Evolutionary conservation across 148 eudicot species (phyloP), one percentile per base, ranked within the genome.

Genomic region (Rhododendron vialii): DNA sequence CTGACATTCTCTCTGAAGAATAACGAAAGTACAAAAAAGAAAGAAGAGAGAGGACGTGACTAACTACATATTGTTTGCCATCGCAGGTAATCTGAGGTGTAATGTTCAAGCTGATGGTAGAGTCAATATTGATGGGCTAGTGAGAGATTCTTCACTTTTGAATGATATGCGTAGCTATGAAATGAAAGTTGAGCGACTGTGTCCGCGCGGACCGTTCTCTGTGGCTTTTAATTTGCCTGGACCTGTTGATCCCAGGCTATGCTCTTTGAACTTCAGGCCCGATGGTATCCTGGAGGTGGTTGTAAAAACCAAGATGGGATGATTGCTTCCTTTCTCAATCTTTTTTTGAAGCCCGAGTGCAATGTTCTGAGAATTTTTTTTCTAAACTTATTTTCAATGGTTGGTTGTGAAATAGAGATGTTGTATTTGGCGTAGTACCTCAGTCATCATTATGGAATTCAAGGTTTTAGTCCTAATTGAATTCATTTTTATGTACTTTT

Each of bases 221-320:
- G 81, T 94, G 28, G 89, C 92, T 61, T 95, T 95, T 88, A 91
- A 87, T 86, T 90, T 95, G 63, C 98, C 96, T 18, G 98, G 96
- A 65, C 92, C 91, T 14, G 96, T 95, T 78, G 95, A 95, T 71
- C 96, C 98, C 0, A 90, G 95, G 88, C 83, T 95, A 67, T 91
- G 90, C 84, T 84, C 88, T 0, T 88, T 91, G 6, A 85, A 83
- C 57, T 94, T 91, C 87, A 84, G 93, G 86, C 84, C 93, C 36
- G 92, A 92, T 86, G 95, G 95, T 82, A 93, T 95, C 74, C 91
- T 95, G 35, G 98, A 95, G 89, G 98, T 89, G 6, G 89, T 91
- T 15, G 94, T 95, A 95, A 86, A 95, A 87, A 84, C 80, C 85
- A 81, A 48, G 82, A 80, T 1, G 22, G 36, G 20, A 5, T 48